Percentiles rank a stretch among this genome's conserved stretches.
Conservation (phyloP, 805 yeast species). For the Komagataella phaffii region DNA sequence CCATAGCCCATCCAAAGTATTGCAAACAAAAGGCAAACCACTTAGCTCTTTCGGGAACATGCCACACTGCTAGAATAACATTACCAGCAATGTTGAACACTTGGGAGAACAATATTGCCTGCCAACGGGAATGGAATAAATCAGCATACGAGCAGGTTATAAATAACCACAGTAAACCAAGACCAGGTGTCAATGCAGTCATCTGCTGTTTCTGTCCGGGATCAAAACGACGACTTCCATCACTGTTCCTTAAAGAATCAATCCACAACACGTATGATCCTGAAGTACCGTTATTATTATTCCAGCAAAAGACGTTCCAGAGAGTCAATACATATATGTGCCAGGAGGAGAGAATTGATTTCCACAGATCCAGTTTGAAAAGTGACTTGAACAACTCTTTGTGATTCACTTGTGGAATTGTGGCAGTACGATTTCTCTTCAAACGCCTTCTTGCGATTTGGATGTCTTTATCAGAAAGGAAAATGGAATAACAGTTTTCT, state of each 20-base stretch:
- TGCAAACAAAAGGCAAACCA: constrained; percentile 53
- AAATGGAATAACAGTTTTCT: constrained; percentile 32
- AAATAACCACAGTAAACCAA: constrained; percentile 25
- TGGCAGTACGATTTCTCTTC: constrained; percentile 14
- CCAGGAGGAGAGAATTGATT: constrained; percentile 22
- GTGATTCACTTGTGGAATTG: background rate
- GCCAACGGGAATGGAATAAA: constrained; percentile 11
- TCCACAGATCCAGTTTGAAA: constrained; percentile 19
- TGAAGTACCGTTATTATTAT: constrained; percentile 24
- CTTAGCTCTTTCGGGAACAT: constrained; percentile 38
- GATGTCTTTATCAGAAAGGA: constrained; percentile 39
- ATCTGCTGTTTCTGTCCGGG: constrained; percentile 22
- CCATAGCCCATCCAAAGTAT: constrained; percentile 50
- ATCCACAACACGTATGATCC: constrained; percentile 30
- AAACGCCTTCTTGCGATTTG: constrained; percentile 31
- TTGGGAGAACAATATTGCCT: constrained; percentile 1
- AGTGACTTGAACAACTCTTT: constrained; percentile 10
- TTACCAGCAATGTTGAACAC: constrained; percentile 41
- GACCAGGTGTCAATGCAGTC: constrained; percentile 32
- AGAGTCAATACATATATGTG: constrained; percentile 22
- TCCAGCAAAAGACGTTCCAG: constrained; percentile 28
- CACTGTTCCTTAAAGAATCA: constrained; percentile 1
- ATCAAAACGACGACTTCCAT: constrained; percentile 10
- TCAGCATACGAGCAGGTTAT: constrained; percentile 24
- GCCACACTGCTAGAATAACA: constrained; percentile 43